Conservation (phyloP, 331 rosid species). For the Malus hybrid region DNA sequence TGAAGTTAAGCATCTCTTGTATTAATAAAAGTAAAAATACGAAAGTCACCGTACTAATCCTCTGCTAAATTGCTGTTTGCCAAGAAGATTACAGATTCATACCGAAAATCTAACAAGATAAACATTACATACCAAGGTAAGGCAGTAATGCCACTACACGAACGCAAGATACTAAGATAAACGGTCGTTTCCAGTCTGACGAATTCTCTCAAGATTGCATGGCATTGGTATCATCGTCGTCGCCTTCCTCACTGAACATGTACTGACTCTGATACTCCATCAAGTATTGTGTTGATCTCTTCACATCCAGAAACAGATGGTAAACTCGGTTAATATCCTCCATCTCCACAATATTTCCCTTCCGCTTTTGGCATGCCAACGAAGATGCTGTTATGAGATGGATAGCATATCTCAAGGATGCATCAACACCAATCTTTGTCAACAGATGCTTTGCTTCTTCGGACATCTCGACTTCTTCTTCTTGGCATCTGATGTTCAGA, state of each 20-base stretch:
- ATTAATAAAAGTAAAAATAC: no score
- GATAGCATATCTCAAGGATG: slow-evolving; percentile 90
- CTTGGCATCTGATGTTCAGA: slow-evolving; percentile 81
- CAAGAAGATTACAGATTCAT: neutral
- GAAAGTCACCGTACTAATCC: neutral
- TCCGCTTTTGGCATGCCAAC: slow-evolving; percentile 80
- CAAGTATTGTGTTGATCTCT: slow-evolving; percentile 93
- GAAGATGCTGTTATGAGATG: slow-evolving; percentile 87
- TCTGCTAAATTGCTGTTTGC: neutral
- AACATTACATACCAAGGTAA: neutral
- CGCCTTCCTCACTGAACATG: slow-evolving; percentile 85
- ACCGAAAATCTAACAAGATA: neutral
- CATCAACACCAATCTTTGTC: slow-evolving; percentile 87
- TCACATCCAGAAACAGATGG: slow-evolving; percentile 89
- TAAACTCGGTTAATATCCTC: slow-evolving; percentile 90
- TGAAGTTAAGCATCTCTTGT: no score
- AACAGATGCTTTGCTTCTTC: slow-evolving; percentile 72
- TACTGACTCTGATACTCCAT: slow-evolving; percentile 91
- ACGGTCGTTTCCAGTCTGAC: neutral
- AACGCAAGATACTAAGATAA: neutral
- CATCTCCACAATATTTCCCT: slow-evolving; percentile 79
- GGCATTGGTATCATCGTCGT: slow-evolving; percentile 57
- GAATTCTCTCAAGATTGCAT: slow-evolving; percentile 44
- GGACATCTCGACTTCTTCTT: slow-evolving; percentile 93
- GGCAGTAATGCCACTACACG: neutral